Evolutionary conservation across 78 protist genomes (phyloP), one percentile per base, ranked within the genome.

Genomic region (Pirum gemmata): DNA sequence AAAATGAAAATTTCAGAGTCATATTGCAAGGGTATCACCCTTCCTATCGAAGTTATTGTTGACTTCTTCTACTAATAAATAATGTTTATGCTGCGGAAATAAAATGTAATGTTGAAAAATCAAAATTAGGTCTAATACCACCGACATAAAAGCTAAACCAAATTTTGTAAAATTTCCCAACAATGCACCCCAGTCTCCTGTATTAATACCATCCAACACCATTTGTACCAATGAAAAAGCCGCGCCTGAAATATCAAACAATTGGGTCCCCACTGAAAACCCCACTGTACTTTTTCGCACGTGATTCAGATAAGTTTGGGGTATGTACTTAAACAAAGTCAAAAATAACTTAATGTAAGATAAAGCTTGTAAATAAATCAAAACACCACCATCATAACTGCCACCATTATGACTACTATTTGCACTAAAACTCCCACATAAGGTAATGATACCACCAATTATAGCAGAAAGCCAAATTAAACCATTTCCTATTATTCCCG

Each of bases 241-340:
- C 29, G 80, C 88, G 21, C 88, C 88, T 21, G 74, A 5, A 34
- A 84, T 67, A 13, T 84, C 88, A 0, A 84, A 84, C 0, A 84
- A 0, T 39, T 84, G 88, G 34, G 88, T 84, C 31, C 88, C 88
- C 25, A 84, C 88, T 73, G 74, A 39, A 51, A 84, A 84, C 33
- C 88, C 88, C 25, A 31, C 88, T 1, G 88, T 84, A 2, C 38
- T 26, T 39, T 41, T 18, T 39, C 88, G 41, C 73, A n/a, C 29
- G 51, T 18, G 74, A 38, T 84, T 84, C 0, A 39, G 74, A 27
- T 35, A 29, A 29, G 41, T 29, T 38, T 84, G 88, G 8, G 88
- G 88, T 31, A 84, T n/a, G 21, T 84, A 84, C 25, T 31, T 31
- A 25, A 35, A 39, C 0, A 84, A 40, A 21, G 88, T 84, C 41